Evolutionary conservation across 345 rosid genomes (phyloP).

Genomic region (Luvunga scandens): DNA sequence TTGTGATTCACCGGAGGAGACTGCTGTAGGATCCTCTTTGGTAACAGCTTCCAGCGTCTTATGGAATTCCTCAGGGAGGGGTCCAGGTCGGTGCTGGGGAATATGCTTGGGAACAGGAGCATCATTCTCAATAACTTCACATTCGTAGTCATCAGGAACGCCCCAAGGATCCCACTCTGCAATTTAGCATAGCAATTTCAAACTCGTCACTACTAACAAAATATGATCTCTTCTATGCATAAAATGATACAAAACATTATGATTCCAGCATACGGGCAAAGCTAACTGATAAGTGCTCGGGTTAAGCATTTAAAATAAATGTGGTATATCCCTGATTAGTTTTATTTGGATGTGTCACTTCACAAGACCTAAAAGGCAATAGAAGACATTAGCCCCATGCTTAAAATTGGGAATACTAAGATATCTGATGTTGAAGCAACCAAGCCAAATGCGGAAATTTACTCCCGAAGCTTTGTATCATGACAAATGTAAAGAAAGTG

Average conservation of each 20-base stretch:
- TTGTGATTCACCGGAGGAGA: conserved; percentile 44
- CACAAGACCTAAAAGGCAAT: not conserved
- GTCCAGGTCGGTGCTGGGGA: conserved; percentile 92
- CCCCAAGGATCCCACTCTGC: conserved; percentile 99
- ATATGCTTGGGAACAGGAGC: conserved; percentile 93
- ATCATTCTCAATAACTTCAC: conserved; percentile 88
- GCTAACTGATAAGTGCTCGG: not conserved
- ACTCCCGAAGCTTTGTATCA: not conserved
- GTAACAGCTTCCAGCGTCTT: conserved; percentile 59
- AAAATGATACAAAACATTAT: not conserved
- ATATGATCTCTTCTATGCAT: not conserved
- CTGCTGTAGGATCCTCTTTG: conserved; percentile 44
- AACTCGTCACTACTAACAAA: not conserved
- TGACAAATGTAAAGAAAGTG: not conserved
- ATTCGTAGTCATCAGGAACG: conserved; percentile 88
- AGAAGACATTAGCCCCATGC: not conserved
- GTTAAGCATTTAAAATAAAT: not conserved
- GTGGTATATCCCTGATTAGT: not conserved
- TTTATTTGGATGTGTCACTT: not conserved
- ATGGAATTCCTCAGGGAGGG: conserved; percentile 90
- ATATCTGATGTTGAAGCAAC: not conserved
- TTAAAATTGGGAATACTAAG: not conserved
- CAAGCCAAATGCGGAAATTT: not conserved
- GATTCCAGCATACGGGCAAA: not conserved
- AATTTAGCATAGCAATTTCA: not conserved